Evolutionary conservation across 2,329 filamentous ascomycete species (phyloP), one percentile per base, ranked within the genome.

Genomic region (Colletotrichum shisoi): DNA sequence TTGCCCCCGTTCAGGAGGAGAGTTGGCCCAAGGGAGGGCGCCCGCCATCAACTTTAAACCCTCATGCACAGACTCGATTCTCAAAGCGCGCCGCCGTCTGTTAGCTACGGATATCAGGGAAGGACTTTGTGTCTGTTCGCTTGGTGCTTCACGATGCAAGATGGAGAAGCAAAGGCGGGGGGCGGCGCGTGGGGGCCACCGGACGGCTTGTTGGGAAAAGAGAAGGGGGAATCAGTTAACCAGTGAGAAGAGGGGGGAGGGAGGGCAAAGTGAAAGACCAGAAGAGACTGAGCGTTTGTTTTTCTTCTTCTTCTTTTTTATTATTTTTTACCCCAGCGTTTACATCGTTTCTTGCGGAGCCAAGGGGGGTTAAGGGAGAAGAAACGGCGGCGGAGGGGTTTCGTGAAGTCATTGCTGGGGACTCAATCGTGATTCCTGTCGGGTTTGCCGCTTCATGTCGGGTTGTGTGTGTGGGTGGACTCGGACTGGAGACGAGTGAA

Each of bases 391-490:
- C 31, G n/a, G 19, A 15, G 21, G 24, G 17, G 42, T 34, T 46
- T 27, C 12, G 31, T 46, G 40, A 53, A 53, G 51, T 40, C 51
- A 40, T 54, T 54, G 51, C 19, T 45, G 44, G 34, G 40, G 19
- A 19, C 51, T 17, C 19, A 1, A 15, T 3, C 2, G 19, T 15
- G 31, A 19, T 21, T 15, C 31, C 34, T 40, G 27, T 57, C 40
- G 42, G 54, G 27, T 21, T 46, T 57, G 12, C 39, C 54, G 54
- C 54, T 27, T 46, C 40, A 21, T 45, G 27, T 57, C 27, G 12
- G n/a, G 54, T 37, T 34, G 15, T 57, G 42, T 57, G 42, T 46
- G 54, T 57, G 42, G 42, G 42, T 46, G 54, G 54, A 17, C 19
- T 54, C 19, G 34, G 17, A 42, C 52, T 19, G 42, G 54, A 19